A percentile compares a stretch with the other conserved stretches of the same genome.
Conservation (phyloP, 2,329 filamentous ascomycete species). For the Colletotrichum shisoi region DNA sequence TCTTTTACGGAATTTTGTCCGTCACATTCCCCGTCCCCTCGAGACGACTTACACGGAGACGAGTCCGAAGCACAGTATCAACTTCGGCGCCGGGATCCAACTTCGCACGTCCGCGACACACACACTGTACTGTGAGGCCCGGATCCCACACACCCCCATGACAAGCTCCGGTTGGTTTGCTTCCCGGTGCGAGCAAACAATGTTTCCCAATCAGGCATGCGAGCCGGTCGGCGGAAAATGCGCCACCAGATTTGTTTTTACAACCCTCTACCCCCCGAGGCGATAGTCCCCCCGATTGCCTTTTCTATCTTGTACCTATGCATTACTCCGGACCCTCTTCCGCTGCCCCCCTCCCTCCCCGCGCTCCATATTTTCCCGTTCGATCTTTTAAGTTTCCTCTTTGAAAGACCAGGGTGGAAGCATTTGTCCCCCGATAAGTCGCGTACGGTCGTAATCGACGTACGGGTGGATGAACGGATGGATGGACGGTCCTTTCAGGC, state of each 20-base stretch:
- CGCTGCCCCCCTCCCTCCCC: neutral
- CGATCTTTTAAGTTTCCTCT: neutral
- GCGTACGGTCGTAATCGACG: neutral
- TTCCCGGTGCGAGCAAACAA: conserved; percentile 32
- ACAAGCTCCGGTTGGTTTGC: conserved; percentile 36
- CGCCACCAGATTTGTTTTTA: conserved; percentile 16
- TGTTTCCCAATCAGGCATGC: conserved; percentile 29
- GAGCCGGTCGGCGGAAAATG: conserved; percentile 9
- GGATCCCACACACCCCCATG: conserved; percentile 36
- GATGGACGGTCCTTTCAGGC: neutral
- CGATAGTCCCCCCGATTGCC: neutral
- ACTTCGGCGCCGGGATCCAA: conserved; percentile 19
- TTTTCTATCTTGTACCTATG: neutral
- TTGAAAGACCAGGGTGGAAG: neutral
- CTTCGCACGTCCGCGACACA: conserved; percentile 37
- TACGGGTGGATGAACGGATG: neutral
- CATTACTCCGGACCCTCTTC: neutral
- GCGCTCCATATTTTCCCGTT: neutral
- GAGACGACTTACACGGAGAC: conserved; percentile 24
- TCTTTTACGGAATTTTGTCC: neutral
- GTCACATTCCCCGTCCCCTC: neutral
- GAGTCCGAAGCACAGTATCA: conserved; percentile 37
- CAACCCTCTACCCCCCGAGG: conserved; percentile 1
- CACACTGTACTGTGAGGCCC: conserved; percentile 39
- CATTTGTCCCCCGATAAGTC: neutral